Evolutionary conservation across 2,329 filamentous ascomycete genomes (phyloP), one percentile per base, ranked within the genome.

Genomic region (Venturia nashicola): DNA sequence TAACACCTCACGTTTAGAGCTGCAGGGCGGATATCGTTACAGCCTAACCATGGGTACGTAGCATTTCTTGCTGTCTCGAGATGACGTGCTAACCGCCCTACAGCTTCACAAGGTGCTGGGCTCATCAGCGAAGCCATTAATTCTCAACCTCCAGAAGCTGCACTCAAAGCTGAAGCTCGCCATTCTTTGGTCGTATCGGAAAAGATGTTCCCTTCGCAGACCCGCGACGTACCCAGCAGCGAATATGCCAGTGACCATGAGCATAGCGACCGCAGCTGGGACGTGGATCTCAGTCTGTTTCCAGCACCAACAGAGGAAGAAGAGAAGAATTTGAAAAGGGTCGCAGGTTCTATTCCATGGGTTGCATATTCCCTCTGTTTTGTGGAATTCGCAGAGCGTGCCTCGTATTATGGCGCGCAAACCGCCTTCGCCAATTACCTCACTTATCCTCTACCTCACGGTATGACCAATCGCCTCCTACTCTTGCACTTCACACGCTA

Each of bases 351-450:
- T 2, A 75, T 86, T 2, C 82, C 83, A 0, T 65, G 73, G 14
- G 74, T 81, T 3, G 78, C 82, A n/a, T 86, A 83, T 68, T 69
- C 82, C 3, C 79, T 86, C 39, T 86, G 83, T 66, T 67, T 81
- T 7, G 82, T 85, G 48, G 84, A 86, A 67, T 82, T 86, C 65
- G 82, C 81, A 63, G 84, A 86, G 69, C 76, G 84, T 63, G 83
- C 83, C 2, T 85, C 82, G 0, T 86, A 82, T 75, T 85, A 84
- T 69, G 83, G 83, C 66, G 76, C 79, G 6, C 77, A 80, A 66
- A 79, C 79, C 0, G 73, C 82, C 8, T 84, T 85, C 70, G 77
- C 77, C 66, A 88, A 88, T 70, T 88, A 81, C 68, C 80, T 88
- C 69, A 82, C 87, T 68, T 81, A 82, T 11, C 80, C 82, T 3